Conservation (phyloP, 805 yeast species). For the Zygoascus ofunaensis region DNA sequence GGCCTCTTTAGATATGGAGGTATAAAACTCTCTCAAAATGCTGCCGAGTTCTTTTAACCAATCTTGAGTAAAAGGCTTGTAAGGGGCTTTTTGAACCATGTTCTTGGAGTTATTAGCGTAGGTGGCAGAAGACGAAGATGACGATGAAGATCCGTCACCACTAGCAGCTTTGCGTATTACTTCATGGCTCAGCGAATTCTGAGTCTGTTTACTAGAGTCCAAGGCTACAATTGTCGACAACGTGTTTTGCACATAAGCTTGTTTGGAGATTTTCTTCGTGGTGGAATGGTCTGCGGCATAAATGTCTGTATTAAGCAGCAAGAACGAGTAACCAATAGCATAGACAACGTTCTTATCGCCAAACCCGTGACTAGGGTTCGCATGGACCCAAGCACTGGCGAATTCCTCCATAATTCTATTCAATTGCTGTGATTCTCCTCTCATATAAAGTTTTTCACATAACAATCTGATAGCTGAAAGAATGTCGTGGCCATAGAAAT, state of each 20-base stretch:
- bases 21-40: conserved; percentile 18
- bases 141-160: not conserved
- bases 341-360: conserved; percentile 52
- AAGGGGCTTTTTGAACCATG: conserved; percentile 7
- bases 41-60: conserved; percentile 21
- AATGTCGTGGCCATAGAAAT: conserved; percentile 42
- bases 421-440: conserved; percentile 76
- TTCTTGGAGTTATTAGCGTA: conserved; percentile 9
- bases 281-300: conserved; percentile 41
- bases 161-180: not conserved
- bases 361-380: conserved; percentile 39
- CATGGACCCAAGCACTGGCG: conserved; percentile 51
- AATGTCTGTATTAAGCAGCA: conserved; percentile 68
- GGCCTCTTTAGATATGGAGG: conserved; percentile 21
- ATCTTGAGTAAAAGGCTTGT: conserved; percentile 12
- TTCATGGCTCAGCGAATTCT: not conserved
- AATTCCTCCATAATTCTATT: conserved; percentile 65
- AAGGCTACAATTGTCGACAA: conserved; percentile 32
- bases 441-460: conserved; percentile 59
- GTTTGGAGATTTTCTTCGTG: conserved; percentile 32
- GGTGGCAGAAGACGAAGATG: not conserved
- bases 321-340: conserved; percentile 59
- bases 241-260: conserved; percentile 43
- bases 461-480: conserved; percentile 48
- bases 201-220: not conserved